A percentile compares a stretch with the other conserved stretches of the same genome.
phyloP scores from a whole-genome alignment of 2,329 filamentous ascomycete species.

The Pseudogymnoascus sp. region DNA sequence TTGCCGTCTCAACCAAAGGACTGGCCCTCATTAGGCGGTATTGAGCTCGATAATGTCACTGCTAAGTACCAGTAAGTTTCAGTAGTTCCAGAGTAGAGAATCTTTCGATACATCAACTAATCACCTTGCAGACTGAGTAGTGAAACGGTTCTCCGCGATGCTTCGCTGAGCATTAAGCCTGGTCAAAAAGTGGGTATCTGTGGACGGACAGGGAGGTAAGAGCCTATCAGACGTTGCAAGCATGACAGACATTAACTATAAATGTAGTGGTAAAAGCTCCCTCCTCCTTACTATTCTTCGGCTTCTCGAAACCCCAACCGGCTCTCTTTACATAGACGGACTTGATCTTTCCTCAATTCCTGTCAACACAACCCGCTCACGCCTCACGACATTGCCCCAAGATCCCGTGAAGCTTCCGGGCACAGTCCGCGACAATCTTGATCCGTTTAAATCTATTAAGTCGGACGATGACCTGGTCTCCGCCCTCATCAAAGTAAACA shows the following conservation, averaged over 20 bases:
- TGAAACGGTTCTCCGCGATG: not conserved
- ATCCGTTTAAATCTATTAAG: constrained; percentile 33
- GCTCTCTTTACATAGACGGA: constrained; percentile 42
- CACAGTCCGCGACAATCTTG: constrained; percentile 41
- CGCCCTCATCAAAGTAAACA: constrained; percentile 39
- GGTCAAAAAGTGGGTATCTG: constrained; percentile 33
- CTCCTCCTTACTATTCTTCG: constrained; percentile 36
- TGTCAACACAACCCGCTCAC: constrained; percentile 37
- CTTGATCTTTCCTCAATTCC: constrained; percentile 39
- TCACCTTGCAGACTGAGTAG: not conserved
- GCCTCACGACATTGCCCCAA: constrained; percentile 36
- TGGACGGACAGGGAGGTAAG: constrained; percentile 31
- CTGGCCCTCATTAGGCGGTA: constrained; percentile 29
- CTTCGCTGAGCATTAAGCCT: constrained; percentile 21
- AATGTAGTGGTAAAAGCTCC: constrained; percentile 34
- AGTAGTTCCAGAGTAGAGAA: not conserved
- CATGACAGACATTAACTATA: not conserved
- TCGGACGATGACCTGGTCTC: constrained; percentile 37
- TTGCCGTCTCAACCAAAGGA: not conserved
- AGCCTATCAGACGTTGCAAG: not conserved
- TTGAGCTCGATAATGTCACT: constrained; percentile 26
- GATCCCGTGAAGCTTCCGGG: constrained; percentile 41
- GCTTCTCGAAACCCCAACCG: constrained; percentile 36
- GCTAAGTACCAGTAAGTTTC: constrained; percentile 14
- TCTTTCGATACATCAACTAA: not conserved